phyloP scores from a whole-genome alignment of 2,329 filamentous ascomycete species.

The Fusarium circinatum region DNA sequence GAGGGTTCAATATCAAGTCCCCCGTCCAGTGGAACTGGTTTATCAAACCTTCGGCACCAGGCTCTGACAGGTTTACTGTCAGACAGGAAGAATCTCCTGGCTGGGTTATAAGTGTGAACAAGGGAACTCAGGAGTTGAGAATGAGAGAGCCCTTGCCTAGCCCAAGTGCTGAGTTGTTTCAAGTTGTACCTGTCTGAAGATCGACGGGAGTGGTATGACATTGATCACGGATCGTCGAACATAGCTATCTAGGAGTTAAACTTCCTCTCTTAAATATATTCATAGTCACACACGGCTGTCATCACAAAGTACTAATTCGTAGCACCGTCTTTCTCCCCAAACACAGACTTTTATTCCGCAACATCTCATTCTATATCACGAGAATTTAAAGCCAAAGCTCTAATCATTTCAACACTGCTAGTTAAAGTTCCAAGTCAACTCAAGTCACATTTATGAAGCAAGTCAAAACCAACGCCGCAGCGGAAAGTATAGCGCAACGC shows the following conservation, averaged over 20 bases:
- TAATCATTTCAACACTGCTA: too few species aligned
- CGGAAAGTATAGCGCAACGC: too few species aligned
- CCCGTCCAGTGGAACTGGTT: too few species aligned
- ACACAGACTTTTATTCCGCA: accelerated
- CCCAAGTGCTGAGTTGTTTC: accelerated
- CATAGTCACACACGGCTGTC: accelerated
- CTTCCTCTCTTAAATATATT: accelerated
- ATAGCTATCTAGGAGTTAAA: too few species aligned
- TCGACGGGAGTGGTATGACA: not conserved
- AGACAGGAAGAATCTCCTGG: not conserved
- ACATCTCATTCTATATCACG: accelerated
- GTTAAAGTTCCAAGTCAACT: too few species aligned
- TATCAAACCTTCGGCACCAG: not conserved
- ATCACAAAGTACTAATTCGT: accelerated
- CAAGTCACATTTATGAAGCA: too few species aligned
- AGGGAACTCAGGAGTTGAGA: too few species aligned
- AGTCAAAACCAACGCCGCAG: too few species aligned
- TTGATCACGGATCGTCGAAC: too few species aligned
- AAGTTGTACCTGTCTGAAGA: not conserved
- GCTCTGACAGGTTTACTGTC: not conserved
- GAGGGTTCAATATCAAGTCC: too few species aligned
- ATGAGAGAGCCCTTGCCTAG: not conserved
- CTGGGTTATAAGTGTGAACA: not conserved
- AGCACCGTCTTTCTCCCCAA: too few species aligned
- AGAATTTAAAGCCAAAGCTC: too few species aligned